Conservation (phyloP, 441 rosid species). For the Eruca vesicaria region DNA sequence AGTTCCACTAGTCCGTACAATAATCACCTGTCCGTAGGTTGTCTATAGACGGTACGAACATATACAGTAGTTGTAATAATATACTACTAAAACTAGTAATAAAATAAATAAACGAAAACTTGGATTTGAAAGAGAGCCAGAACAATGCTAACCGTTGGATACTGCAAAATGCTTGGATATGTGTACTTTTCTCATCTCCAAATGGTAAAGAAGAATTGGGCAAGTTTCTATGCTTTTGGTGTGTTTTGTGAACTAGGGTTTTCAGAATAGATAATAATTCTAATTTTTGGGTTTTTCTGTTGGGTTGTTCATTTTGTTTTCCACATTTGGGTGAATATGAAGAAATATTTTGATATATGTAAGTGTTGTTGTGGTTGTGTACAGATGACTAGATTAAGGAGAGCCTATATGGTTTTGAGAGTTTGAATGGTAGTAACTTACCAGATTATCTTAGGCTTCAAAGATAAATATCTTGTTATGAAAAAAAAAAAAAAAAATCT, state of each 20-base stretch:
- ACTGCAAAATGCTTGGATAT: constrained; percentile 1
- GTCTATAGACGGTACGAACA: constrained; percentile 18
- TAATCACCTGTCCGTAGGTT: constrained; percentile 18
- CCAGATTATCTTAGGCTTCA: constrained; percentile 13
- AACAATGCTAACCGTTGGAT: constrained; percentile 36
- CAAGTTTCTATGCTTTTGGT: constrained; percentile 16
- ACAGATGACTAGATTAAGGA: constrained; percentile 3
- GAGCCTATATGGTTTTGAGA: not conserved
- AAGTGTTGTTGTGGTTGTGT: constrained; percentile 1
- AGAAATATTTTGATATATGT: constrained; percentile 15
- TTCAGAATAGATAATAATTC: not conserved
- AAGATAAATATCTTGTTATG: not conserved
- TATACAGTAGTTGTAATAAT: constrained; percentile 20
- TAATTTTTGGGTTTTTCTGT: not conserved
- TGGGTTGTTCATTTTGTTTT: constrained; percentile 9
- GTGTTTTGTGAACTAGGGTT: constrained; percentile 3
- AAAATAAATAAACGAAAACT: not conserved
- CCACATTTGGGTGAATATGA: constrained; percentile 9
- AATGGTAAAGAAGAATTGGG: constrained; percentile 23
- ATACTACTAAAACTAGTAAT: constrained; percentile 12
- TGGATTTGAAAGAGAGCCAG: constrained; percentile 14
- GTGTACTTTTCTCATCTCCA: constrained; percentile 26
- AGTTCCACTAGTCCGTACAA: constrained; percentile 4
- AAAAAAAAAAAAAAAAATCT: too few relatives aligned
- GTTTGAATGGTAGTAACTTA: not conserved